Base-by-base conservation (phyloP, 768 basidiomycete genomes). In the Suillus cothurnatus region DNA sequence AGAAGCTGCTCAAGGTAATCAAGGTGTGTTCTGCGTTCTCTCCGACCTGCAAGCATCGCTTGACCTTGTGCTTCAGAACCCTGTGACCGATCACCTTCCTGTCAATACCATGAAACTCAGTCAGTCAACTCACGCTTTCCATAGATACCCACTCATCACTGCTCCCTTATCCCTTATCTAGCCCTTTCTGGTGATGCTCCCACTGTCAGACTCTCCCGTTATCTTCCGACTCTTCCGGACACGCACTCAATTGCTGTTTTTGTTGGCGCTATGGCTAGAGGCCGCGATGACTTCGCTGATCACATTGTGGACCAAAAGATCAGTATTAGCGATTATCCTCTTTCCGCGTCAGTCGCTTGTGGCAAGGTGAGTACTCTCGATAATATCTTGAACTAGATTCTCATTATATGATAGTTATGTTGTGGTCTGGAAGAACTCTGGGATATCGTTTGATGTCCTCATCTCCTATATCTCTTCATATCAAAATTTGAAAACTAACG, bases 201-300 rank as follows among this genome's bases (percentile, higher is more conserved):
- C 11, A 91, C 89, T 2, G 82, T 91, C 67, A 85, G 92, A 52
- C 80, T 99, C 55, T 94, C 94, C 1, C 81, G 85, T 64, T 98
- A 94, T 80, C 81, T 99, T 53, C 90, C 90, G 0, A 93, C 89
- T 0, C 79, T 99, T 7, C 95, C 96, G 0, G 84, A 90, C 62
- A 92, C 93, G 6, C 94, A 98, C 71, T 90, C 91, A 43, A 81
- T 99, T 62, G 95, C 94, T 21, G 92, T 99, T 62, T 97, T 98
- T 71, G 95, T 99, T 63, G 97, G 97, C 58, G 97, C 97, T 26
- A 99, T 99, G 97, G 97, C 97, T 7, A 84, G 97, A 64, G 97
- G 97, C 14, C 88, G 86, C 60, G 97, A 99, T 70, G 94, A 97
- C 79, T 99, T 99, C 80, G 97, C 97, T 17, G 97, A 99, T 78